Conservation (phyloP, 768 basidiomycete genomes). For the Hortiboletus campestris region DNA sequence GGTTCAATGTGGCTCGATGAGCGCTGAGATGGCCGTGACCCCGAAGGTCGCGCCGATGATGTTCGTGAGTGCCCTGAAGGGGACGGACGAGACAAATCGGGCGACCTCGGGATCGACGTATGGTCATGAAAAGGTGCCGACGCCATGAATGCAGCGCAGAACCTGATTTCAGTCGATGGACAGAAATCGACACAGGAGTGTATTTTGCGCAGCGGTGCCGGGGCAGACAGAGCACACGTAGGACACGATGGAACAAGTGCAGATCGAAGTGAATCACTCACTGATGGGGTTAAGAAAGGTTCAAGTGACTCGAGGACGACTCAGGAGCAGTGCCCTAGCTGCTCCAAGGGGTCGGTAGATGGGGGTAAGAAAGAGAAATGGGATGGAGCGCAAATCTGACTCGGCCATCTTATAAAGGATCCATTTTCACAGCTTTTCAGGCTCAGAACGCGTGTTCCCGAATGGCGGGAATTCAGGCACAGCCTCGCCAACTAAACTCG, state of each 20-base stretch:
- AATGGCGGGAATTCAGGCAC: slow-evolving; percentile 17
- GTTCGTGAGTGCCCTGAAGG: slow-evolving; percentile 29
- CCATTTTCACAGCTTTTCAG: slow-evolving; percentile 35
- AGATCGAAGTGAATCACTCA: slow-evolving; percentile 30
- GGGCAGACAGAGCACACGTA: slow-evolving; percentile 27
- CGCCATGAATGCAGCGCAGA: slow-evolving; percentile 18
- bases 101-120: slow-evolving; percentile 26
- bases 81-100: slow-evolving; percentile 35
- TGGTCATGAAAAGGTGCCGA: slow-evolving; percentile 3
- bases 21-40: slow-evolving; percentile 21
- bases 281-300: slow-evolving; percentile 16
- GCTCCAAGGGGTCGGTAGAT: slow-evolving; percentile 21
- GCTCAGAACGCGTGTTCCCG: slow-evolving; percentile 33
- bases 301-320: slow-evolving; percentile 16
- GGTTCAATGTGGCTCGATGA: slow-evolving; percentile 23
- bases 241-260: slow-evolving; percentile 28
- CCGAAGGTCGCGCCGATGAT: slow-evolving; percentile 26
- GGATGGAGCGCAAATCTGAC: slow-evolving; percentile 17
- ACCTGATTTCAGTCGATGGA: slow-evolving; percentile 29
- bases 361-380: slow-evolving; percentile 15
- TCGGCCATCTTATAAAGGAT: slow-evolving; percentile 31
- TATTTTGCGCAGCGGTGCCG: slow-evolving; percentile 20
- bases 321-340: slow-evolving; percentile 20
- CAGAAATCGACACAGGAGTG: slow-evolving; percentile 25
- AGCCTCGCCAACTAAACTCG: slow-evolving; percentile 15